Evolutionary conservation across 2,329 filamentous ascomycete species (phyloP).

Genomic region (Periconia macrospinosa): DNA sequence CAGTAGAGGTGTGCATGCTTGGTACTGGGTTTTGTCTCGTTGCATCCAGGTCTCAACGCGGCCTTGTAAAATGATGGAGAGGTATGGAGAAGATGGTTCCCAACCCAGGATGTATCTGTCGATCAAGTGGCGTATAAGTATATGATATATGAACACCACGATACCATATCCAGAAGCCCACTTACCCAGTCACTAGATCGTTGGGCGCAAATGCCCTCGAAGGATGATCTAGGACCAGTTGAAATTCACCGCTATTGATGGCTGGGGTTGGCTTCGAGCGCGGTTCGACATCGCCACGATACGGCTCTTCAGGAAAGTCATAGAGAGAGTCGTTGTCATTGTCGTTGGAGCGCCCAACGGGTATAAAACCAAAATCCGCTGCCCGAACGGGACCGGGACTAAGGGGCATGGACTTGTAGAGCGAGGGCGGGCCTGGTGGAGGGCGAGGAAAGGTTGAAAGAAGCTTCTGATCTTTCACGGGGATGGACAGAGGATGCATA

Average conservation of each 20-base stretch:
- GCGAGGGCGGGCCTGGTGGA: constrained; percentile 3
- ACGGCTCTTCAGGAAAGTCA: constrained; percentile 2
- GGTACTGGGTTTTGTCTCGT: constrained; percentile 6
- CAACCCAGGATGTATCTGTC: constrained; percentile 11
- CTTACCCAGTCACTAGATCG: constrained; percentile 12
- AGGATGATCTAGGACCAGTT: constrained; percentile 14
- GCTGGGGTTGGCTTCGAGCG: neutral
- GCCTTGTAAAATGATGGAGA: constrained; percentile 17
- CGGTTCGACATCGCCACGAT: neutral
- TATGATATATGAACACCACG: neutral
- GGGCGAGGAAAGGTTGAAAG: constrained; percentile 16
- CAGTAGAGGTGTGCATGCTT: constrained; percentile 9
- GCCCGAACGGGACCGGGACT: constrained; percentile 4
- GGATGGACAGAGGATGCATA: constrained; percentile 1
- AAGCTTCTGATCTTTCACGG: constrained; percentile 6
- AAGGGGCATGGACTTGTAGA: neutral
- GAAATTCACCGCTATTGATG: constrained; percentile 1
- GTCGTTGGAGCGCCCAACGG: constrained; percentile 3
- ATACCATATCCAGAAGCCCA: neutral
- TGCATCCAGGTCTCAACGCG: constrained; percentile 7
- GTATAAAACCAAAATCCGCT: constrained; percentile 16
- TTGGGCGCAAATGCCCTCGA: constrained; percentile 10
- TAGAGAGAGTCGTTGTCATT: constrained; percentile 9
- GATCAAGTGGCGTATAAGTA: neutral
- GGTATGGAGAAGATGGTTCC: constrained; percentile 2